These are phyloP conservation scores for Herpetospermum pedunculosum DNA, from an alignment of 306 rosid genomes.

Conservation along the genomic window DNA sequence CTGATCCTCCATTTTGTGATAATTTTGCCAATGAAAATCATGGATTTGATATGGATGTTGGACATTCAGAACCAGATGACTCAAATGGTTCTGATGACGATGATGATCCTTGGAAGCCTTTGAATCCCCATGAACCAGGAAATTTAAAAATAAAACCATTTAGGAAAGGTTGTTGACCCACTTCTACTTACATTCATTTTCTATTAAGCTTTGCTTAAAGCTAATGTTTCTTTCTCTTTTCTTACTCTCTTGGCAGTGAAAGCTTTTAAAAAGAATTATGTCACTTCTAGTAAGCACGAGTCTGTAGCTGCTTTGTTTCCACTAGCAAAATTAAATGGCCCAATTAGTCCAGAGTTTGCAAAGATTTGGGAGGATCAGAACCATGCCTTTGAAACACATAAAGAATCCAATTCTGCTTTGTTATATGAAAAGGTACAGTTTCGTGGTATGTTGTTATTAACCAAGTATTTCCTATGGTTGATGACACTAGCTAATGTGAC, in stretches of 20 bases:
- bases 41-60: slow-evolving; percentile 42
- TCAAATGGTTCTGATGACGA: slow-evolving; percentile 45
- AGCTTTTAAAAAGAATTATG: slow-evolving; percentile 25
- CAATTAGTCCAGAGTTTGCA: slow-evolving; percentile 63
- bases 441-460: not conserved
- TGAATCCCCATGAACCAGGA: slow-evolving; percentile 92
- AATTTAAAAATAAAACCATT: slow-evolving; percentile 73
- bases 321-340: slow-evolving; percentile 62
- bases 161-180: slow-evolving; percentile 51
- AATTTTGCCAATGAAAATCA: slow-evolving; percentile 23
- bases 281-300: slow-evolving; percentile 17
- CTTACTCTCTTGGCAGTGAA: slow-evolving; percentile 31
- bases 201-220: not conserved
- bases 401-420: slow-evolving; percentile 24
- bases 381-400: slow-evolving; percentile 28
- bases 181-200: slow-evolving; percentile 1
- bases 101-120: slow-evolving; percentile 85
- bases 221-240: slow-evolving; percentile 12
- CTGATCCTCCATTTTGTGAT: slow-evolving; percentile 33
- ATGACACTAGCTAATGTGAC: slow-evolving; percentile 13
- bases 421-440: slow-evolving; percentile 56
- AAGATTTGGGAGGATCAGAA: slow-evolving; percentile 44
- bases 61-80: slow-evolving; percentile 36
- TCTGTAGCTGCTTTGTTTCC: slow-evolving; percentile 55
- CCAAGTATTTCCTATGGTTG: not conserved